Percentiles rank a stretch among this genome's conserved stretches.
phyloP scores from a whole-genome alignment of 805 yeast species.

The Saccharomycopsis oosterbeekiorum region DNA sequence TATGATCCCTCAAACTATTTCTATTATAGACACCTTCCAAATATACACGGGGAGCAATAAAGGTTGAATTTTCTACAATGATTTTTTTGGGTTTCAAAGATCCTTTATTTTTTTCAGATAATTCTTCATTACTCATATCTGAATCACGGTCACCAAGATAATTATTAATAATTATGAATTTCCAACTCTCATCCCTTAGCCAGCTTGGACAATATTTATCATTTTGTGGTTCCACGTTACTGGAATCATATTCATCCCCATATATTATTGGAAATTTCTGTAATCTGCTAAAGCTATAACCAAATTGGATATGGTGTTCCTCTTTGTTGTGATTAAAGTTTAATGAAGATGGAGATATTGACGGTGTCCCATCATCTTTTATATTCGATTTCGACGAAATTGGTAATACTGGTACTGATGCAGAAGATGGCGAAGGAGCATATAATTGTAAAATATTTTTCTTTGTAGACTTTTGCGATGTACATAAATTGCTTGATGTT shows the following conservation, averaged over 20 bases:
- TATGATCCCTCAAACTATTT: neutral
- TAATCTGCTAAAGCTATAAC: neutral
- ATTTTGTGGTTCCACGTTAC: neutral
- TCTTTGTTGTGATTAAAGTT: neutral
- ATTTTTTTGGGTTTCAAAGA: neutral
- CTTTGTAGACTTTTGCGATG: too few relatives aligned
- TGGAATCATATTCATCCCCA: neutral
- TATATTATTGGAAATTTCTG: neutral
- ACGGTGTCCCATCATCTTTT: neutral
- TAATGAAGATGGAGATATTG: neutral
- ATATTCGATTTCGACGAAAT: neutral
- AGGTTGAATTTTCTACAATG: neutral
- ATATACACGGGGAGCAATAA: neutral
- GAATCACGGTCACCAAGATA: neutral
- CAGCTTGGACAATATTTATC: constrained; percentile 6
- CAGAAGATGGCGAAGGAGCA: neutral
- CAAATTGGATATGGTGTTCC: neutral
- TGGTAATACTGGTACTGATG: neutral
- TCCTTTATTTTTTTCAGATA: neutral
- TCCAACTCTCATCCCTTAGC: constrained; percentile 3
- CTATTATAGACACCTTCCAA: neutral
- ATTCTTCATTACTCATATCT: neutral
- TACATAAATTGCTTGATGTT: too few relatives aligned
- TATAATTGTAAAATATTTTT: too few relatives aligned
- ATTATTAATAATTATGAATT: neutral